phyloP scores from a whole-genome alignment of 495 filamentous ascomycete species.

The Daldinia vernicosa region DNA sequence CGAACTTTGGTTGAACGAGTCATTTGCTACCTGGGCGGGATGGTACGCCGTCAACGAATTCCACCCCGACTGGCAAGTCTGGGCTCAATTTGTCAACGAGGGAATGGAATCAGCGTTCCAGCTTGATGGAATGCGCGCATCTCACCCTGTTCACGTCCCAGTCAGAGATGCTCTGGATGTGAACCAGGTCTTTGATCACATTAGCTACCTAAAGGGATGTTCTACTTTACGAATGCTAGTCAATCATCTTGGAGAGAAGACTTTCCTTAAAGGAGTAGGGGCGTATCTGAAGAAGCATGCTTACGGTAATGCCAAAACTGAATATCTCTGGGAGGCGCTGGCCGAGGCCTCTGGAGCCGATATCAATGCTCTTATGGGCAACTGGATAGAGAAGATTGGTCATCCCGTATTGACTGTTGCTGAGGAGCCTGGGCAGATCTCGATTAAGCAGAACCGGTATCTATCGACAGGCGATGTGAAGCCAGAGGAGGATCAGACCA shows the following conservation, averaged over 20 bases:
- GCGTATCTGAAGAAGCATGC: constrained; percentile 86
- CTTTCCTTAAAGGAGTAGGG: constrained; percentile 87
- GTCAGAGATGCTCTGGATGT: constrained; percentile 90
- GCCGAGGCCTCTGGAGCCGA: constrained; percentile 89
- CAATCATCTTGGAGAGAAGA: constrained; percentile 81
- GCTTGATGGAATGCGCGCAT: constrained; percentile 86
- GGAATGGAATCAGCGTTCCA: constrained; percentile 89
- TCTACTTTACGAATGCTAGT: constrained; percentile 95
- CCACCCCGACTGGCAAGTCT: constrained; percentile 93
- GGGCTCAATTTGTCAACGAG: constrained; percentile 95
- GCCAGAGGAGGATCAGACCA: constrained; percentile 83
- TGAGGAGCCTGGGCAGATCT: constrained; percentile 83
- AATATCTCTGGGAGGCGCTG: constrained; percentile 91
- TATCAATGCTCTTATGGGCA: constrained; percentile 85
- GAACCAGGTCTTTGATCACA: constrained; percentile 95
- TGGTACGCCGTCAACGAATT: constrained; percentile 93
- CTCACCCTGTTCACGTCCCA: constrained; percentile 93
- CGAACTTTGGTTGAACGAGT: constrained; percentile 96
- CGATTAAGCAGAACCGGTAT: constrained; percentile 85
- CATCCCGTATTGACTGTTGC: constrained; percentile 88
- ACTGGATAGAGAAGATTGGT: constrained; percentile 94
- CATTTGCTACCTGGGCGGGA: constrained; percentile 97
- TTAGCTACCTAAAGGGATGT: constrained; percentile 95
- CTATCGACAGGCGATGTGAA: constrained; percentile 87
- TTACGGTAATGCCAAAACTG: constrained; percentile 94